Evolutionary conservation across 164 flowering plant species (phyloP).

Genomic region (Vitis riparia): DNA sequence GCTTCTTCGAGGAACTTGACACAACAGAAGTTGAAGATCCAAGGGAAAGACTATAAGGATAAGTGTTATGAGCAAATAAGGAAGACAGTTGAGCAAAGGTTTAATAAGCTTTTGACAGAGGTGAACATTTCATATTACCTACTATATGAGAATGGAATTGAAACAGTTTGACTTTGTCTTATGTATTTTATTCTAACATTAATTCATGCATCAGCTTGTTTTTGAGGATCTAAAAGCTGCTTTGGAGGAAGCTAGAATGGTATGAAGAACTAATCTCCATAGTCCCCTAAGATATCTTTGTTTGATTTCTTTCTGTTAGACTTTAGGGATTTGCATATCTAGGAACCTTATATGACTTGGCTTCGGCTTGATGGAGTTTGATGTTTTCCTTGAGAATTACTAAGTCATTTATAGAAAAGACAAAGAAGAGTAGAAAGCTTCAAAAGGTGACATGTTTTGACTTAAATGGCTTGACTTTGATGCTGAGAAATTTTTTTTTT

Average conservation of each 20-base stretch:
- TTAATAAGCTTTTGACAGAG: conserved; percentile 36
- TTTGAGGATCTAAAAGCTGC: conserved; percentile 87
- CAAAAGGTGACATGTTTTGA: no score
- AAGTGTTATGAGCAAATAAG: conserved; percentile 95
- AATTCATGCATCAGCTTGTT: conserved; percentile 58
- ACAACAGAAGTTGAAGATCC: conserved; percentile 74
- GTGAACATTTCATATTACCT: no score
- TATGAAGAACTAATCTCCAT: conserved; percentile 26
- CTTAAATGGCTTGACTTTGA: no score
- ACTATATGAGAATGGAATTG: no score
- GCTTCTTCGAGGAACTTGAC: conserved; percentile 62
- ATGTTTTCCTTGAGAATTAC: no score
- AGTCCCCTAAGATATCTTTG: no score
- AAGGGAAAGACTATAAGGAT: conserved; percentile 95
- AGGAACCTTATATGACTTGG: no score
- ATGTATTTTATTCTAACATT: conserved; percentile 6
- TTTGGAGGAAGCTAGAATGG: conserved; percentile 90
- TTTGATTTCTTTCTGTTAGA: not conserved
- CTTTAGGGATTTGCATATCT: no score
- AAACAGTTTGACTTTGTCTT: not conserved
- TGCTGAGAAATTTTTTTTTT: no score
- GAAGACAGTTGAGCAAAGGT: conserved; percentile 83
- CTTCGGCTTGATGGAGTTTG: no score
- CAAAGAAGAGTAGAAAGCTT: no score
- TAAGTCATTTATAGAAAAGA: no score